These are phyloP conservation scores for Stagonosporopsis vannaccii DNA, from an alignment of 2,329 filamentous ascomycete species.

Conservation along the genomic window DNA sequence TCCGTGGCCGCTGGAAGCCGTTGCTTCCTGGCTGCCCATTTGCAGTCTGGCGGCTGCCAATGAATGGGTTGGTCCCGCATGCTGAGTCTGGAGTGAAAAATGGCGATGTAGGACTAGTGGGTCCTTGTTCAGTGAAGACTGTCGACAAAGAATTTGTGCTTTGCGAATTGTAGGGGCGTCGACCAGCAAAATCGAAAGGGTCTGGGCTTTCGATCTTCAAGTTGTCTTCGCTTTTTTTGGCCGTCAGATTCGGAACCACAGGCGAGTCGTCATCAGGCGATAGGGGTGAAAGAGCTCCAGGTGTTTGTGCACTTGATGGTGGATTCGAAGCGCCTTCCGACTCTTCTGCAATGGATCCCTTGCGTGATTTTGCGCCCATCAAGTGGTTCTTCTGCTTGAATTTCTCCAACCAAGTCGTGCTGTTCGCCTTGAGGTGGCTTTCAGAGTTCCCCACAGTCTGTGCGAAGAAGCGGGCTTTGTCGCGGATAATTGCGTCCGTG, in stretches of 20 bases:
- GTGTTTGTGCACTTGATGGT: conserved; percentile 67
- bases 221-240: conserved; percentile 73
- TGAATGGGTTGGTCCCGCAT: conserved; percentile 67
- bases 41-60: conserved; percentile 58
- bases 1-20: conserved; percentile 77
- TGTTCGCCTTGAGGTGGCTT: conserved; percentile 73
- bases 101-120: conserved; percentile 76
- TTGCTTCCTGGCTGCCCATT: conserved; percentile 57
- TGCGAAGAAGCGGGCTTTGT: conserved; percentile 84
- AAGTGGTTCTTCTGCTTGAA: conserved; percentile 90
- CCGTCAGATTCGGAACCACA: conserved; percentile 69
- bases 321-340: conserved; percentile 68
- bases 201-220: conserved; percentile 65
- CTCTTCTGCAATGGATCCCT: conserved; percentile 68
- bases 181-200: conserved; percentile 66
- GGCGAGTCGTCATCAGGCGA: conserved; percentile 74
- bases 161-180: conserved; percentile 71
- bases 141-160: conserved; percentile 71
- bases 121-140: conserved; percentile 70
- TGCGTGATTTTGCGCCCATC: conserved; percentile 61
- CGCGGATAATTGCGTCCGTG: conserved; percentile 80
- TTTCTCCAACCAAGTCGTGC: conserved; percentile 84
- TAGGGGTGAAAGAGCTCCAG: conserved; percentile 72
- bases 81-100: conserved; percentile 81
- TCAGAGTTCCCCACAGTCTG: conserved; percentile 75